Base-by-base conservation (phyloP, 116 monocot species). In the Phalaenopsis hybrid region DNA sequence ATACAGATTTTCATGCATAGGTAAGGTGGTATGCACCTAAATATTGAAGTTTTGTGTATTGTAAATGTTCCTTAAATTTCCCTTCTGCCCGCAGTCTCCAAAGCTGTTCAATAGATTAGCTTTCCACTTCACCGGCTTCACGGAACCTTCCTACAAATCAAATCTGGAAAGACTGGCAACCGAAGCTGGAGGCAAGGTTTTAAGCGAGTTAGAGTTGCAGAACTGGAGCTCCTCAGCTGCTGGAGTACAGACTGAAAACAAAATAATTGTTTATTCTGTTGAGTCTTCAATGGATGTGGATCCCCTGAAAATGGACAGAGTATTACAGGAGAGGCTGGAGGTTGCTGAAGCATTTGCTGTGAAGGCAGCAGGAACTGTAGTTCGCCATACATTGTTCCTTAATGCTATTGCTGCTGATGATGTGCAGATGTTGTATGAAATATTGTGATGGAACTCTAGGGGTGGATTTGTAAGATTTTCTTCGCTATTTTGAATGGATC, bases 331-430 rank as follows among this genome's bases (percentile, higher is more conserved):
- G 83, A 87, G 88, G 76, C n/a, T 79, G 13, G 74, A 79, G 16
- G 85, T 85, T 28, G 89, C 87, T 6, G 83, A 86, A 58, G 86
- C 80, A 28, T 59, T 85, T 20, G 94, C 85, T 28, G 28, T 43
- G 16, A 82, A 25, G 13, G 65, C 45, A 21, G 88, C 82, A 25
- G 83, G 75, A 57, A 52, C 44, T 18, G 85, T 79, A 49, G 50
- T 91, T 73, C 57, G 70, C 44, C 88, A 91, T 81, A 87, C 90
- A 23, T 80, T 82, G 77, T 63, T 94, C 79, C 80, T 94, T 34
- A 88, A 94, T 85, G 86, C 86, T 12, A 88, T 94, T 79, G 91
- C 91, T 77, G 86, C 91, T 28, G 75, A 83, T 76, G 77, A 49
- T 78, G 31, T 72, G 37, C 80, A 83, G 1, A 44, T 80, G 43